phyloP scores from a whole-genome alignment of 2,329 filamentous ascomycete genomes.

The Talaromyces atroroseus region DNA sequence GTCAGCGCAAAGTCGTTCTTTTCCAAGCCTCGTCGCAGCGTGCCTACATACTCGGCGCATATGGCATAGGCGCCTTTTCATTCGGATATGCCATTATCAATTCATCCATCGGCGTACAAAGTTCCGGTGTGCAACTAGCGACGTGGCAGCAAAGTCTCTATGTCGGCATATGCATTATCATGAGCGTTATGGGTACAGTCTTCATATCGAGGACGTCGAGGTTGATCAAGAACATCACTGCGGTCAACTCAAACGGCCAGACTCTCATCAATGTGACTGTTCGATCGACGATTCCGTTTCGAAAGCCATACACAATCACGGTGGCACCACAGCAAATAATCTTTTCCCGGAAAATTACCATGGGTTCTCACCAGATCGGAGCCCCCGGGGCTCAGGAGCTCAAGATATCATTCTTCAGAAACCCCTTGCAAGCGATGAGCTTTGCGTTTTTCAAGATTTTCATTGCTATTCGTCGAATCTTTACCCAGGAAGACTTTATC shows the following conservation, averaged over 20 bases:
- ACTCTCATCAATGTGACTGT: constrained; percentile 32
- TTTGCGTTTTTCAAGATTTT: constrained; percentile 28
- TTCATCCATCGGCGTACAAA: constrained; percentile 46
- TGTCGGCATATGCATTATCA: constrained; percentile 53
- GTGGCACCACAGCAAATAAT: constrained; percentile 29
- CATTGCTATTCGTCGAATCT: constrained; percentile 32
- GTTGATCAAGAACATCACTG: constrained; percentile 55
- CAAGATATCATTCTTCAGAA: constrained; percentile 28
- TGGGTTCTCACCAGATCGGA: constrained; percentile 17
- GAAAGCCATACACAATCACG: constrained; percentile 30
- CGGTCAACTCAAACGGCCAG: constrained; percentile 37
- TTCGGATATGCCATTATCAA: constrained; percentile 49
- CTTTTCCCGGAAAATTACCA: constrained; percentile 29
- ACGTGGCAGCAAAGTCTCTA: constrained; percentile 56
- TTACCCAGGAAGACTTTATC: constrained; percentile 38
- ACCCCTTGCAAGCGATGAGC: constrained; percentile 28
- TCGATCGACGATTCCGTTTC: constrained; percentile 34
- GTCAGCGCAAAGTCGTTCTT: constrained; percentile 53
- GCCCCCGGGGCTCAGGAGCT: constrained; percentile 12
- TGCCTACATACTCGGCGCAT: constrained; percentile 57
- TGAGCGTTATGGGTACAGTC: constrained; percentile 56
- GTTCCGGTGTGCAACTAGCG: constrained; percentile 49
- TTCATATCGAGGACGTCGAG: constrained; percentile 54
- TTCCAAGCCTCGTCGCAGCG: constrained; percentile 63
- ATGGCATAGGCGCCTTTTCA: constrained; percentile 51